These are phyloP conservation scores for Aspergillus ochraceus DNA, from an alignment of 2,329 filamentous ascomycete genomes.

Conservation along the genomic window DNA sequence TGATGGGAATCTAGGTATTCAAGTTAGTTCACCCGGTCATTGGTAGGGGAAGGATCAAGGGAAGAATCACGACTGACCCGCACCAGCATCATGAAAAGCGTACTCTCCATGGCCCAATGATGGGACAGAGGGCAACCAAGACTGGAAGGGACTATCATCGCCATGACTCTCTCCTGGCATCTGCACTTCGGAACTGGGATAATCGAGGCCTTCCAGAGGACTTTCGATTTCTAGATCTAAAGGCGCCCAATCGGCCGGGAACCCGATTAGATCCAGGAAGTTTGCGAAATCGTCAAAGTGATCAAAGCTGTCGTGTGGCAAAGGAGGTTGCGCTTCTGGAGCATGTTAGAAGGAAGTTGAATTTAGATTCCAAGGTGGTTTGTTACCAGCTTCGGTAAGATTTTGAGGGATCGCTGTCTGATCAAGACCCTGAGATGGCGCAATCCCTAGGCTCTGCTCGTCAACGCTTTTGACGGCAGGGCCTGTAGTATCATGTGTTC, in stretches of 20 bases:
- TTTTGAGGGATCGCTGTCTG: too few species aligned
- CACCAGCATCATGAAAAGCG: not conserved
- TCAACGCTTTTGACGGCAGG: too few species aligned
- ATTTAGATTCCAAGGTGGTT: not conserved
- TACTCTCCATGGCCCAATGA: not conserved
- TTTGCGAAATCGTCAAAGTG: conserved; percentile 9
- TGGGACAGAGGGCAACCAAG: conserved; percentile 9
- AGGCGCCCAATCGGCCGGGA: conserved; percentile 5
- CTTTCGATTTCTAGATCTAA: not conserved
- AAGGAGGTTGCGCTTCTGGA: not conserved
- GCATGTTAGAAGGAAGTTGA: not conserved
- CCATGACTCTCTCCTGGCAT: not conserved
- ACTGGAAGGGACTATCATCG: conserved; percentile 2
- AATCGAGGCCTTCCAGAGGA: not conserved
- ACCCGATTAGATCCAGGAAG: conserved; percentile 6
- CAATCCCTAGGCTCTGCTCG: too few species aligned
- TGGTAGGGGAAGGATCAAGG: not conserved
- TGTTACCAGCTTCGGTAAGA: not conserved
- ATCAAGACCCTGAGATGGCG: too few species aligned
- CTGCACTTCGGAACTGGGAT: too few species aligned
- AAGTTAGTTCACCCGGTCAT: too few species aligned
- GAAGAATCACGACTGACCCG: not conserved
- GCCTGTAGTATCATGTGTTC: too few species aligned
- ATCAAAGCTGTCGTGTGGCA: not conserved
- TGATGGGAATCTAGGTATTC: not conserved